Evolutionary conservation across 208 protist species (phyloP), one percentile per base, ranked within the genome.

Genomic region (Leishmania tropica): DNA sequence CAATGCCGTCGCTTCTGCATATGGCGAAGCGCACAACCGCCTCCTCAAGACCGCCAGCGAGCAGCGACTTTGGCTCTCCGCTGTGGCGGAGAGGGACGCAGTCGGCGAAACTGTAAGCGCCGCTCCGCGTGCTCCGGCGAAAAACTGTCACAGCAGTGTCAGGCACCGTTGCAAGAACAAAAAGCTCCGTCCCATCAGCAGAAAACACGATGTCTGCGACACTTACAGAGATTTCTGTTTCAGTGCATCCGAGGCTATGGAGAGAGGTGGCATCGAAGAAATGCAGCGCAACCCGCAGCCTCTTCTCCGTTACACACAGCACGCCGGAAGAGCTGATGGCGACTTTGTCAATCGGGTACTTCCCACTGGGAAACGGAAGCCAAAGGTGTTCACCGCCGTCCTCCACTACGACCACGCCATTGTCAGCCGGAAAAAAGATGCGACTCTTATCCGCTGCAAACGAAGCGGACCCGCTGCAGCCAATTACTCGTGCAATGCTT

Each of bases 181-280:
- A 92, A 35, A 97, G 74, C 37, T 88, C 76, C n/a, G 85, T 80
- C 19, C 82, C 93, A 58, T 84, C 84, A 31, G 84, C 78, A 3
- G 89, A 93, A 76, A 95, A 97, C 2, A 71, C 71, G 72, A 96
- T 81, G 37, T 89, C 75, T 28, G 86, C 48, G 6, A 95, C 86
- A 53, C 86, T 70, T 24, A 92, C 88, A 31, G 62, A 81, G 1
- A 92, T 87, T 65, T 94, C 78, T 31, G 94, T 82, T 4, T 87
- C 83, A 7, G 94, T 64, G n/a, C 82, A 76, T 13, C 92, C 80
- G 45, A 95, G 31, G 13, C 83, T 60, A 70, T 85, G 81, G 64
- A 81, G 83, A 8, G 86, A 82, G 35, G 87, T 81, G 13, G 73
- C 81, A n/a, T 87, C 83, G 87, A 92, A 96, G 58, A 96, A 88